Evolutionary conservation across 331 rosid species (phyloP), one percentile per base, ranked within the genome.

Genomic region (Pyracantha coccinea): DNA sequence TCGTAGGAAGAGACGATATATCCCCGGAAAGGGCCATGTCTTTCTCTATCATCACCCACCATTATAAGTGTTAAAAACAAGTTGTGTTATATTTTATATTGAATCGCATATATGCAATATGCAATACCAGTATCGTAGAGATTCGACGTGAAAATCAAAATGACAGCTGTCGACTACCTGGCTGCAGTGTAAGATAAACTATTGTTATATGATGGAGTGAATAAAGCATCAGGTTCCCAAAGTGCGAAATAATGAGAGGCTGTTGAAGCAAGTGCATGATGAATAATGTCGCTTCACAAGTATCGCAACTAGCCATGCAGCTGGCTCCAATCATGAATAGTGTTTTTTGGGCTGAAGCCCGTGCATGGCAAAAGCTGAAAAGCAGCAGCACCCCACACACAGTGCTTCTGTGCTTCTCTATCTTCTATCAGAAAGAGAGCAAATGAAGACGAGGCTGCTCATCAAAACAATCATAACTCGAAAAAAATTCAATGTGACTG

Each of bases 281-380:
- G 69, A 23, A 28, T 58, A 24, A 28, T 31, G 45, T 31, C 33
- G 32, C 4, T 69, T 74, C 52, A 14, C 20, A 25, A 13, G 24
- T 21, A 58, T 53, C 73, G 41, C 68, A 16, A 12, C 25, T 15
- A 57, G 4, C 60, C 62, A 3, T 75, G 52, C 5, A 58, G 81
- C 68, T 83, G 86, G 69, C 38, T 47, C 47, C 78, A 61, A 52
- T 66, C 61, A 75, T 61, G 72, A 28, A 23, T 4, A 31, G 29
- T 31, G 15, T 41, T 8, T 8, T 61, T 58, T 59, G 25, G 53
- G 7, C 76, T n/a, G 66, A 68, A 54, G 45, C 74, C 10, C 69
- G 83, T 80, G 80, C 73, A 29, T 69, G 10, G 6, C 33, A 75
- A 63, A 69, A 75, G 84, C 80, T 29, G 68, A 80, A 47, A 59